Base-by-base conservation (phyloP, 225 moss, liverwort and hornwort species). In the Pleurozium schreberi region DNA sequence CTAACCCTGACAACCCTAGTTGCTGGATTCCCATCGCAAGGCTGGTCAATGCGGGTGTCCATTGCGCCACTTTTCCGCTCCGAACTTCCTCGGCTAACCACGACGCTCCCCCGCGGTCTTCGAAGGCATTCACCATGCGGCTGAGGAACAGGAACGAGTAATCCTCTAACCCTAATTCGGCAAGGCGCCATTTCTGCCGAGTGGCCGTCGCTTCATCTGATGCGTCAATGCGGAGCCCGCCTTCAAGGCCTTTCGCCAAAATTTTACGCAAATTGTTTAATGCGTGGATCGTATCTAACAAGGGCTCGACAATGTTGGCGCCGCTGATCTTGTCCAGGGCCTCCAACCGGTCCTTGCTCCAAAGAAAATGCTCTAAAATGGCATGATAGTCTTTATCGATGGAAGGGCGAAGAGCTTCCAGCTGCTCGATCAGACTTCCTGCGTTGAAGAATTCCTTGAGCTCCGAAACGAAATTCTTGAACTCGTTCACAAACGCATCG, bases 391-490 rank as follows among this genome's bases (percentile, higher is more conserved):
- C 92, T 14, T 88, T 93, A 81, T 97, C 95, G 42, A 95, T 84
- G 45, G 96, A 96, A 16, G 93, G 85, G 28, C 89, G 89, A 43
- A 98, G 85, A 59, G 82, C 94, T 63, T 95, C 95, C 64, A 98
- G 89, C 87, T 95, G 98, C 87, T 98, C 97, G 70, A 94, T 95
- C 97, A 98, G 93, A 86, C 94, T 95, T 77, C 94, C 94, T 61
- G 95, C 97, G 74, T 98, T 98, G 88, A 97, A 96, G 53, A 96
- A 95, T 61, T 96, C 95, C 88, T 97, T 98, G 82, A 98, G 90
- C 85, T 97, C 98, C 53, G 82, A 75, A 64, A 94, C 93, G 42
- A 98, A 97, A n/a, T 90, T 93, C 81, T 90, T 91, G 81, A 98
- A 92, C 87, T 97, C 95, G 83, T 95, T 93, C 66, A 98, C 92